Conservation (phyloP, 2,329 filamentous ascomycete species). For the Bimuria novae-zelandiae region DNA sequence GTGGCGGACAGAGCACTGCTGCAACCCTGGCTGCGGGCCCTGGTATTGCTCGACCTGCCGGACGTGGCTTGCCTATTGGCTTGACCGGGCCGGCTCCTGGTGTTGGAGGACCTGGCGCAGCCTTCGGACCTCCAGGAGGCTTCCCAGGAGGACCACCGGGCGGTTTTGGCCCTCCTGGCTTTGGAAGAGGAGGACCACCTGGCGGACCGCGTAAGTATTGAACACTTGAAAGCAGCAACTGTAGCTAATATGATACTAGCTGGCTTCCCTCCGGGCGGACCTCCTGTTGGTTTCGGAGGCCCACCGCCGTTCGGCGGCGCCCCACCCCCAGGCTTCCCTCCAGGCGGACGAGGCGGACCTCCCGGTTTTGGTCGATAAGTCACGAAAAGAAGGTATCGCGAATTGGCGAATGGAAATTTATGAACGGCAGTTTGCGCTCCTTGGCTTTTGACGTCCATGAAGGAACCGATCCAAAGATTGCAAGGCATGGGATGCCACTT, state of each 20-base stretch:
- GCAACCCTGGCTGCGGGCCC: constrained; percentile 73
- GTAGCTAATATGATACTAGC: constrained; percentile 33
- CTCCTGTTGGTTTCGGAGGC: constrained; percentile 52
- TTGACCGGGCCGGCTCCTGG: constrained; percentile 88
- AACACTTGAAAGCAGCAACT: background rate
- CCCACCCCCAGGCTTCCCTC: constrained; percentile 28
- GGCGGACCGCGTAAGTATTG: constrained; percentile 44
- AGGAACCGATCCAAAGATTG: background rate
- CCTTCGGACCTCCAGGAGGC: constrained; percentile 58
- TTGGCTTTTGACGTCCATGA: background rate
- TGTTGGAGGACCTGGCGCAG: constrained; percentile 77
- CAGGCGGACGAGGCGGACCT: constrained; percentile 31
- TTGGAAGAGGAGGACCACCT: constrained; percentile 46
- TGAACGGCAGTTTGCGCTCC: background rate
- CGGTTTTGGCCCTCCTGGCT: constrained; percentile 44
- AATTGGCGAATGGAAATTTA: background rate
- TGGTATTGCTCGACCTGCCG: constrained; percentile 88
- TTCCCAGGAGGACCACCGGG: constrained; percentile 54
- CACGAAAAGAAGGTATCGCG: background rate
- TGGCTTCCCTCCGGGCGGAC: constrained; percentile 53
- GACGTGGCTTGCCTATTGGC: constrained; percentile 80
- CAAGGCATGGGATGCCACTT: background rate
- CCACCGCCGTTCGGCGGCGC: constrained; percentile 15
- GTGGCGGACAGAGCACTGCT: constrained; percentile 68
- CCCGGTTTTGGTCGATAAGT: constrained; percentile 34